phyloP scores from a whole-genome alignment of 495 filamentous ascomycete species.

The Penicillium maclennaniae region DNA sequence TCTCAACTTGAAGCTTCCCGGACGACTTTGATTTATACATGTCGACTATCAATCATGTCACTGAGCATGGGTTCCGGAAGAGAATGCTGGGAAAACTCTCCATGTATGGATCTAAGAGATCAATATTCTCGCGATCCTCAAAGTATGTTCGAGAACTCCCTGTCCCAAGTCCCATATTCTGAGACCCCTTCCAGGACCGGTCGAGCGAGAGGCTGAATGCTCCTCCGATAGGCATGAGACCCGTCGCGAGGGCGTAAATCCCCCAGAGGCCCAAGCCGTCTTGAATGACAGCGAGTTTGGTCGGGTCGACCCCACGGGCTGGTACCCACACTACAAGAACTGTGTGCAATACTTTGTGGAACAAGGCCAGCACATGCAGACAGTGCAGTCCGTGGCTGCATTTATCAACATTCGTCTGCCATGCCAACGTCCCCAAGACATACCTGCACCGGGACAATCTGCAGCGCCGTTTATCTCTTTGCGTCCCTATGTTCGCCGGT shows the following conservation, averaged over 20 bases:
- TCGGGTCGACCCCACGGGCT: slow-evolving; percentile 71
- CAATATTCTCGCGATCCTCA: slow-evolving; percentile 27
- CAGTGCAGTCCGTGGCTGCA: slow-evolving; percentile 84
- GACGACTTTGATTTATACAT: slow-evolving; percentile 12
- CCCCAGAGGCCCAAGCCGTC: slow-evolving; percentile 9
- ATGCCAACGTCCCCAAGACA: slow-evolving; percentile 24
- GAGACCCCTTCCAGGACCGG: slow-evolving; percentile 24
- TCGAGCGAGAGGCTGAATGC: slow-evolving; percentile 26
- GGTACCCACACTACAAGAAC: slow-evolving; percentile 83
- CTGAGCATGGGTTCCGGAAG: slow-evolving; percentile 37
- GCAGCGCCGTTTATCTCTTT: slow-evolving; percentile 58
- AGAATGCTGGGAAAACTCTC: slow-evolving; percentile 38
- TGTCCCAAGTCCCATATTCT: slow-evolving; percentile 9
- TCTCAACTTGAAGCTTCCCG: too few species aligned
- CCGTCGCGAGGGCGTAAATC: slow-evolving; percentile 9
- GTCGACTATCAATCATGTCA: slow-evolving; percentile 31
- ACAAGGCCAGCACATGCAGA: slow-evolving; percentile 69
- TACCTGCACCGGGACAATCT: neutral
- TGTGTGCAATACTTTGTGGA: slow-evolving; percentile 88
- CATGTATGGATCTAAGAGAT: slow-evolving; percentile 31
- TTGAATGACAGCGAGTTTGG: slow-evolving; percentile 30
- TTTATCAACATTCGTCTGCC: slow-evolving; percentile 77
- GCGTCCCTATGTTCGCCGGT: slow-evolving; percentile 81
- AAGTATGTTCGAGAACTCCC: slow-evolving; percentile 27
- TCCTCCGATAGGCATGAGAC: slow-evolving; percentile 22